Percentiles rank a stretch among this genome's conserved stretches.
Evolutionary conservation across 1,139 yeast genomes (phyloP).

Genomic region (Ashbya aceris): DNA sequence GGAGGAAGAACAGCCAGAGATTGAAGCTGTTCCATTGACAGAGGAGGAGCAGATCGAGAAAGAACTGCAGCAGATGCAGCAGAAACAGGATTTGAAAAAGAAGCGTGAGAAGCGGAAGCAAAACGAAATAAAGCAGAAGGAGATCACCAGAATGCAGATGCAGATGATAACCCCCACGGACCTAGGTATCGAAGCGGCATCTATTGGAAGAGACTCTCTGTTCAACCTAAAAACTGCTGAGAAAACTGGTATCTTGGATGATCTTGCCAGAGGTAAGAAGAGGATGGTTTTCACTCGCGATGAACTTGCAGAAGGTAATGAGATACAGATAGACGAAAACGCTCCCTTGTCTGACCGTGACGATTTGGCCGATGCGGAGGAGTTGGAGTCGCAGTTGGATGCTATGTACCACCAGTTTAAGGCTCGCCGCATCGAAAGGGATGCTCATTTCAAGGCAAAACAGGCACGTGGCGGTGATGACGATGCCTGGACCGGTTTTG

Average conservation of each 20-base stretch:
- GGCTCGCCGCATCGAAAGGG: conserved; percentile 64
- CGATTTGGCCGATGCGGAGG: conserved; percentile 47
- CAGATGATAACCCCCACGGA: conserved; percentile 90
- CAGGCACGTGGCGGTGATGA: conserved; percentile 71
- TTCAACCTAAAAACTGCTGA: conserved; percentile 79
- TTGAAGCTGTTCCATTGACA: conserved; percentile 62
- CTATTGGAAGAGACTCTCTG: conserved; percentile 65
- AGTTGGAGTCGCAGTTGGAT: conserved; percentile 72
- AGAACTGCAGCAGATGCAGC: conserved; percentile 67
- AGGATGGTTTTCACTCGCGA: conserved; percentile 60
- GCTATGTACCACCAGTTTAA: conserved; percentile 72
- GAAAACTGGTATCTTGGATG: conserved; percentile 70
- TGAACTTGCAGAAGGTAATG: conserved; percentile 47
- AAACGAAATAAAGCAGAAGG: conserved; percentile 81
- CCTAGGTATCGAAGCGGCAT: conserved; percentile 90
- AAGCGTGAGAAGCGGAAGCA: conserved; percentile 76
- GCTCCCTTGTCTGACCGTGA: conserved; percentile 33
- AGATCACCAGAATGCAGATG: conserved; percentile 87
- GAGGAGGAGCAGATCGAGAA: conserved; percentile 87
- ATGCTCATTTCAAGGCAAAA: conserved; percentile 73
- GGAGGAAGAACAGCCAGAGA: conserved; percentile 34
- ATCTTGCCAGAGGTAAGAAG: conserved; percentile 72
- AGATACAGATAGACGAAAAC: conserved; percentile 37
- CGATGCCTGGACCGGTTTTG: conserved; percentile 84
- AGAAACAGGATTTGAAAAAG: conserved; percentile 54